These are phyloP conservation scores for Xylariaceae sp. DNA, from an alignment of 2,329 filamentous ascomycete species.

Conservation along the genomic window DNA sequence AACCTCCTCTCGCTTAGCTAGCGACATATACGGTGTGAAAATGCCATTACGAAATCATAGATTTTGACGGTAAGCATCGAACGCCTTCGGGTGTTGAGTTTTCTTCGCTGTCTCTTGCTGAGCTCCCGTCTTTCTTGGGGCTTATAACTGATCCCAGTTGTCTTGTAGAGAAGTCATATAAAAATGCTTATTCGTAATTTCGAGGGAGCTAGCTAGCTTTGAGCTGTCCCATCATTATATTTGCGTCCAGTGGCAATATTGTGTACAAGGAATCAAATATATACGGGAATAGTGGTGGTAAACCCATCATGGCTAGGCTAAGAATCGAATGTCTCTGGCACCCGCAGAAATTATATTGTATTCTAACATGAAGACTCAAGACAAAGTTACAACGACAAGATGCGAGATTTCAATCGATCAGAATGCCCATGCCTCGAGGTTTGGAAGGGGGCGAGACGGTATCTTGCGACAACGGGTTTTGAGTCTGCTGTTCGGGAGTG, in stretches of 20 bases:
- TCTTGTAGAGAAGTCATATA: background rate
- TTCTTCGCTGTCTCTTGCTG: too few species aligned
- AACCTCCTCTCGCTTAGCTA: too few species aligned
- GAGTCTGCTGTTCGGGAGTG: slow-evolving; percentile 34
- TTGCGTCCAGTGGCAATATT: background rate
- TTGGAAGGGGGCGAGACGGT: slow-evolving; percentile 40
- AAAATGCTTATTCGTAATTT: background rate
- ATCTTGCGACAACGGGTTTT: slow-evolving; percentile 23
- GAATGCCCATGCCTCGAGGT: slow-evolving; percentile 36
- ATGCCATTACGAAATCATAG: too few species aligned
- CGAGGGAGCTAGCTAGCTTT: background rate
- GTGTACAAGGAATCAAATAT: slow-evolving; percentile 4
- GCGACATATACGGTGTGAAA: too few species aligned
- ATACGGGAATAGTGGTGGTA: background rate
- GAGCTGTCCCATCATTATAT: background rate
- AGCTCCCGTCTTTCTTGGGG: too few species aligned
- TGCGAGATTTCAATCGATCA: slow-evolving; percentile 33
- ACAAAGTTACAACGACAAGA: background rate
- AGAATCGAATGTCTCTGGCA: background rate
- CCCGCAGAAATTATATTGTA: background rate
- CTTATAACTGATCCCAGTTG: too few species aligned
- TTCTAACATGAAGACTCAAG: background rate
- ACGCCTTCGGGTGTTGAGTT: too few species aligned
- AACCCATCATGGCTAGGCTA: background rate
- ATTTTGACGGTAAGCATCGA: too few species aligned